Conservation (phyloP, 192 early-diverging fungal genomes). For the Coemansia sp. region DNA sequence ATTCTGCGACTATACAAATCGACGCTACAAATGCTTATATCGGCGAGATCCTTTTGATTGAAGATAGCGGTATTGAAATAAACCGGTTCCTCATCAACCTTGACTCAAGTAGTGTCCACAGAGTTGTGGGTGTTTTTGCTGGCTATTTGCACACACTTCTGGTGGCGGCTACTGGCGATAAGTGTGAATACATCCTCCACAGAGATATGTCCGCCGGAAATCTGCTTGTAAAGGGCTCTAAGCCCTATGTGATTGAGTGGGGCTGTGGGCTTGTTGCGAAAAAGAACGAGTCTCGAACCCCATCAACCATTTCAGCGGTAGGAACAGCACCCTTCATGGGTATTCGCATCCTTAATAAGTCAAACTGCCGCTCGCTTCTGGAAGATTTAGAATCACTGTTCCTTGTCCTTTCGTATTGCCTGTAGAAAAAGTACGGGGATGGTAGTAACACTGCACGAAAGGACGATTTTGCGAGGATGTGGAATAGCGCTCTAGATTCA, state of each 20-base stretch:
- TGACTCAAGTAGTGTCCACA: not conserved
- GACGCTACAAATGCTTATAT: not conserved
- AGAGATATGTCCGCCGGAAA: no score
- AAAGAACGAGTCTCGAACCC: not conserved
- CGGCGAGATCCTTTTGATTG: not conserved
- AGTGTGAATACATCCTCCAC: not conserved
- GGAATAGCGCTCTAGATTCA: not conserved
- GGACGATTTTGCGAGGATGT: no score
- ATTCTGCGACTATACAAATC: no score
- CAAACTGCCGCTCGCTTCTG: no score
- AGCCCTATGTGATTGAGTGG: slow-evolving; percentile 5
- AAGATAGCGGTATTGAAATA: not conserved
- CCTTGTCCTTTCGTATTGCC: not conserved
- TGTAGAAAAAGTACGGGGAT: not conserved
- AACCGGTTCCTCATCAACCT: not conserved
- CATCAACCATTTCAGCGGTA: not conserved
- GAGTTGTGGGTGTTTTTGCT: slow-evolving; percentile 11
- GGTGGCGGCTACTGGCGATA: not conserved
- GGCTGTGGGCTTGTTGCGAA: slow-evolving; percentile 1
- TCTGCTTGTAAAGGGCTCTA: no score
- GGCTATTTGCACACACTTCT: slow-evolving; percentile 5
- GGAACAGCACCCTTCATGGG: no score
- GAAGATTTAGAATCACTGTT: no score
- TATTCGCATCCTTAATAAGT: no score
- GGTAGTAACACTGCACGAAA: no score